Conservation (phyloP, 352 stramenopile genomes). For the Phytophthora tubulina region DNA sequence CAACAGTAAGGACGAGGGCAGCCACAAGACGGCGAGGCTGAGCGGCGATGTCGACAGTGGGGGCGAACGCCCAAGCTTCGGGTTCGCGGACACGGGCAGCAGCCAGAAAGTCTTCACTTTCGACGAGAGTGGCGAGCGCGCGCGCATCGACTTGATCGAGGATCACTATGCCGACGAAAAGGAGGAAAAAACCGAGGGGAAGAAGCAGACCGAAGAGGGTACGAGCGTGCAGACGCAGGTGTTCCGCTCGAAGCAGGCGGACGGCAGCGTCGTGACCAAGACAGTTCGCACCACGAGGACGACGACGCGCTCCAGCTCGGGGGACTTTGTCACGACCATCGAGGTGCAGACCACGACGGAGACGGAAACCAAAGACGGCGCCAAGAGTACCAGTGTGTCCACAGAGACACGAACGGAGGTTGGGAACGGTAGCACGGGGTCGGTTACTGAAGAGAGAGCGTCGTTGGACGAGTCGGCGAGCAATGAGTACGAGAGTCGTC, state of each 20-base stretch:
- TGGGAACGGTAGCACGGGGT: background rate
- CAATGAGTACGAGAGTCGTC: constrained; percentile 4
- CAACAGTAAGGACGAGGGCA: constrained; percentile 27
- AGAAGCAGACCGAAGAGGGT: constrained; percentile 3
- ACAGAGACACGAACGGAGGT: constrained; percentile 21
- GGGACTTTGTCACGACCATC: constrained; percentile 13
- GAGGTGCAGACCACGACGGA: constrained; percentile 26
- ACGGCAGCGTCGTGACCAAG: constrained; percentile 22
- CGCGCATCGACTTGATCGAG: constrained; percentile 22
- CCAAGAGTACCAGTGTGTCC: constrained; percentile 25
- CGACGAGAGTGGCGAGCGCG: constrained; percentile 24
- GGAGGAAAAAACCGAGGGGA: background rate
- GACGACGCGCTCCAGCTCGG: constrained; percentile 8
- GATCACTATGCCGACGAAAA: constrained; percentile 15
- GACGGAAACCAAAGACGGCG: constrained; percentile 17
- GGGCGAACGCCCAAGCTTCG: constrained; percentile 16
- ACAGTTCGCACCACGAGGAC: constrained; percentile 15
- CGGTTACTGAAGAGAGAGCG: constrained; percentile 6
- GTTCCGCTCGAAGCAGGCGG: constrained; percentile 10
- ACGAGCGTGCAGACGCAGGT: constrained; percentile 21
- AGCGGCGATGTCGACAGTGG: background rate
- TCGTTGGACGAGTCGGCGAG: background rate
- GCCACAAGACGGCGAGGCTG: constrained; percentile 15
- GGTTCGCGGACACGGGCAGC: constrained; percentile 15
- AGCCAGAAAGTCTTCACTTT: constrained; percentile 31